Evolutionary conservation across 2,329 filamentous ascomycete species (phyloP).

Genomic region (Colletotrichum graminicola): DNA sequence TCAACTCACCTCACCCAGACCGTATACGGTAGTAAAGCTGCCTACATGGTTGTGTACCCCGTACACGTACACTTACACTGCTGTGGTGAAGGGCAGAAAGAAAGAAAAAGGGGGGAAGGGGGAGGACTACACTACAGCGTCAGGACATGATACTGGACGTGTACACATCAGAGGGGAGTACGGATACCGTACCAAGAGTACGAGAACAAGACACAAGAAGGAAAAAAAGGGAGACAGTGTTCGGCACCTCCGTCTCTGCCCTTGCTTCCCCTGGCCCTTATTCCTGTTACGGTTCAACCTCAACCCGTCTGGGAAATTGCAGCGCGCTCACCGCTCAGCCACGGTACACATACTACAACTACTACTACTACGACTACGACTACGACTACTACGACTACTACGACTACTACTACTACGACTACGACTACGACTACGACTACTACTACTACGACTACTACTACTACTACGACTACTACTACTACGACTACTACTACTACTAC

Average conservation of each 20-base stretch:
- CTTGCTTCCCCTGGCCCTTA: slow-evolving; percentile 1
- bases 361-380: too few species aligned
- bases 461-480: too few species aligned
- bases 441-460: too few species aligned
- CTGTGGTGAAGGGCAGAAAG: not conserved
- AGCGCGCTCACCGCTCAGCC: slow-evolving; percentile 36
- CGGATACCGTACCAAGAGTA: not conserved
- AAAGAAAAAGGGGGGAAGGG: not conserved
- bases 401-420: too few species aligned
- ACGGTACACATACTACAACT: not conserved
- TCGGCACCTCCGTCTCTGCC: slow-evolving; percentile 32
- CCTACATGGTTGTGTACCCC: not conserved
- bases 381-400: too few species aligned
- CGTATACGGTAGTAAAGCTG: not conserved
- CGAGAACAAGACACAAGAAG: not conserved
- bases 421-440: too few species aligned
- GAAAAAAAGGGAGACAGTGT: slow-evolving; percentile 16
- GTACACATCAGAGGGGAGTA: too few species aligned
- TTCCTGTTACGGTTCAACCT: slow-evolving; percentile 36
- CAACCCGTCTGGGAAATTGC: slow-evolving; percentile 40
- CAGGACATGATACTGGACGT: too few species aligned
- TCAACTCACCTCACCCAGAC: slow-evolving; percentile 23
- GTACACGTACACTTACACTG: not conserved
- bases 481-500: too few species aligned
- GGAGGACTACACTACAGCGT: not conserved